Base-by-base conservation (phyloP, 345 rosid genomes). In the Carallia brachiata region DNA sequence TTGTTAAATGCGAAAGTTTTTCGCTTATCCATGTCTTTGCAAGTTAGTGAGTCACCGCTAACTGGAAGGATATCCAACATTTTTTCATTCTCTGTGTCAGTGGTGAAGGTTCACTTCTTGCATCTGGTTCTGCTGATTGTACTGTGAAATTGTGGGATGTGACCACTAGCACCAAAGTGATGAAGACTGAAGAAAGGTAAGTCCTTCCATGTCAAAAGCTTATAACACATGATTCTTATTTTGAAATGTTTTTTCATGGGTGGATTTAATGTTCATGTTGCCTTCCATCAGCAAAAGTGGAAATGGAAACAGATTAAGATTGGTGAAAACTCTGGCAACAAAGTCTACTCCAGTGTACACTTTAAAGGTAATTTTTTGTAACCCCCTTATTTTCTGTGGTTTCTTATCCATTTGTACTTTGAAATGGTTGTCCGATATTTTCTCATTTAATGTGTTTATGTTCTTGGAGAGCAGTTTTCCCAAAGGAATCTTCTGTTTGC, bases 101-200 rank as follows among this genome's bases (percentile, higher is more conserved):
- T 17, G 79, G 90, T 65, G 99, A 96, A 85, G 97, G 99, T 40
- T 83, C 93, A 39, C 91, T 96, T 75, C 91, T 95, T 19, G 98
- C 97, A 54, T 92, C 99, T 61, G 98, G 99, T 71, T 92, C 99
- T 59, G 99, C 98, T 7, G 98, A 92, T 84, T 88, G 88, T 86
- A 92, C 90, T 16, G 88, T 92, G 52, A 95, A 90, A 81, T 79
- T 95, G 53, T 92, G 98, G 99, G 98, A 92, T 62, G 94, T 90
- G 65, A 87, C 82, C 70, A 69, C 86, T 52, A 90, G 96, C 73
- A 73, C 91, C 23, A 95, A 90, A 75, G 61, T 62, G 52, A 80
- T 88, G 10, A 84, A 76, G 79, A 78, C 82, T 18, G 98, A 92
- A 77, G 99, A 90, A 68, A 89, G 77, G 76, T 73, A 88, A 66